These are phyloP conservation scores for Carpinus viminea DNA, from an alignment of 306 rosid species.

Conservation along the genomic window DNA sequence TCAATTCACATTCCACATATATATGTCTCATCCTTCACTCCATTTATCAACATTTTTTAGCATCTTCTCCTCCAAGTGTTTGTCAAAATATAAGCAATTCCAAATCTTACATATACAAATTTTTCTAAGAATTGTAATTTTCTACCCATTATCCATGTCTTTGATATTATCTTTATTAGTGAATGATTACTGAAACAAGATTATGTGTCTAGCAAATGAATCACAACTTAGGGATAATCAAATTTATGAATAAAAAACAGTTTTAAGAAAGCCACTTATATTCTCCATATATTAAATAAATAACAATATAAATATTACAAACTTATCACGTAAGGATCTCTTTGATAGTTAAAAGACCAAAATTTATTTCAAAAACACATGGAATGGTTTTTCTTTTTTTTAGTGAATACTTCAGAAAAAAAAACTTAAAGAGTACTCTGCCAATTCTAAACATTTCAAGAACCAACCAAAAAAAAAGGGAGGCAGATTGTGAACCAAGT, in stretches of 20 bases:
- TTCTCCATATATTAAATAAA: constrained; percentile 12
- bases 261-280: neutral
- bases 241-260: neutral
- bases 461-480: neutral
- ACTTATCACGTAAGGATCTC: neutral
- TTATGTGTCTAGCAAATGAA: neutral
- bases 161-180: neutral
- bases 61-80: neutral
- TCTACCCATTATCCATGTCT: neutral
- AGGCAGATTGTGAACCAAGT: neutral
- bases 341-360: constrained; percentile 3
- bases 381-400: neutral
- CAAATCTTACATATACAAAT: neutral
- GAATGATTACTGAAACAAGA: neutral
- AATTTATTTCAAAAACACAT: neutral
- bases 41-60: neutral
- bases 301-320: neutral
- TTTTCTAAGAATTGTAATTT: neutral
- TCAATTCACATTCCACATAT: neutral
- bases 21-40: no score
- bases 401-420: neutral
- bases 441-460: neutral
- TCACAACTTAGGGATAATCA: constrained; percentile 5
- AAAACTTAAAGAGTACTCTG: neutral
- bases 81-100: neutral